These are phyloP conservation scores for Centaurea solstitialis DNA, from an alignment of 129 eudicot species.

Conservation along the genomic window DNA sequence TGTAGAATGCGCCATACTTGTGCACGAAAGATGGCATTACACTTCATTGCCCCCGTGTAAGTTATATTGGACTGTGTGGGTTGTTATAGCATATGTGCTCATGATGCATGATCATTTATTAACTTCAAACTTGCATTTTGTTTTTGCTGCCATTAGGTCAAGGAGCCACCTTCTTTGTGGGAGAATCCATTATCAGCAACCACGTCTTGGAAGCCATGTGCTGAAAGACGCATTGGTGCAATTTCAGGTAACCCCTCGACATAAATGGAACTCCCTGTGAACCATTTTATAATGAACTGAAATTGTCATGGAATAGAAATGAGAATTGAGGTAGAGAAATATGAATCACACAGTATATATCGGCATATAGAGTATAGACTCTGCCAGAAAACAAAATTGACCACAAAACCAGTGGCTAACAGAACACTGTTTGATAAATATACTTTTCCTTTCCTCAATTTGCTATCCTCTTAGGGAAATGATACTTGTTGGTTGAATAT, in stretches of 20 bases:
- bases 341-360: conserved; percentile 2
- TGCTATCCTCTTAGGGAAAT: background rate
- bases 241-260: conserved; percentile 57
- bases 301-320: conserved; percentile 6
- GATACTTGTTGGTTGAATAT: conserved; percentile 3
- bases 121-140: conserved; percentile 5
- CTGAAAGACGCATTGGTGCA: conserved; percentile 69
- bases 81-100: background rate
- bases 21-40: conserved; percentile 90
- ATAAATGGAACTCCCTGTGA: conserved; percentile 4
- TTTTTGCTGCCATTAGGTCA: conserved; percentile 52
- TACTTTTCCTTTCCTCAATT: background rate
- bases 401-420: conserved; percentile 6
- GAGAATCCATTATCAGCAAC: conserved; percentile 97
- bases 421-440: background rate
- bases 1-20: conserved; percentile 94
- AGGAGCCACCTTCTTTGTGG: conserved; percentile 91
- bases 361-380: conserved; percentile 8
- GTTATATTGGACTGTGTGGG: conserved; percentile 18
- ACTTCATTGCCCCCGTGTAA: conserved; percentile 85
- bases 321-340: conserved; percentile 12
- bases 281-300: conserved; percentile 6
- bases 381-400: background rate
- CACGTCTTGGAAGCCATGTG: conserved; percentile 96
- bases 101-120: background rate